Evolutionary conservation across 2,329 filamentous ascomycete species (phyloP).

Genomic region (Hypomyces perniciosus): DNA sequence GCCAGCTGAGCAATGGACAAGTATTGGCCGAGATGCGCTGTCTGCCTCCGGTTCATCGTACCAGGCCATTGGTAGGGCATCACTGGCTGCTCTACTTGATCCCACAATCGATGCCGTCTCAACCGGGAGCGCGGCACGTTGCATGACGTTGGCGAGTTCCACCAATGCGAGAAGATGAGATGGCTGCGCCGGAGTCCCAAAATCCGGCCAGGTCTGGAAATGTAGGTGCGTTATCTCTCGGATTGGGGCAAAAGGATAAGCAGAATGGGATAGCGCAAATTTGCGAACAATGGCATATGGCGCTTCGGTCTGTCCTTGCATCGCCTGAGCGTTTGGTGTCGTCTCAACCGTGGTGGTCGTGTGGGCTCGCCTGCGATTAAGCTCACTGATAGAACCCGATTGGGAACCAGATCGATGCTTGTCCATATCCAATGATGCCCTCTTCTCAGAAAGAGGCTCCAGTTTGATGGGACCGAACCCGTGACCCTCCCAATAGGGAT

Average conservation of each 20-base stretch:
- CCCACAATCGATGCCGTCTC: conserved; percentile 35
- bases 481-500: conserved; percentile 81
- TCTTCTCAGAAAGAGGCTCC: conserved; percentile 73
- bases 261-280: conserved; percentile 72
- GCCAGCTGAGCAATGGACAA: conserved; percentile 94
- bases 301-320: conserved; percentile 43
- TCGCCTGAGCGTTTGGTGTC: conserved; percentile 18
- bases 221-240: conserved; percentile 93
- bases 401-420: conserved; percentile 40
- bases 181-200: conserved; percentile 85
- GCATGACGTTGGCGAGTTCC: conserved; percentile 78
- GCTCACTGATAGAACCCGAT: conserved; percentile 28
- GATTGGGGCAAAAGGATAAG: conserved; percentile 75
- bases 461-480: conserved; percentile 74
- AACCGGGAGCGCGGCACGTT: conserved; percentile 47
- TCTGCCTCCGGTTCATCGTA: conserved; percentile 56
- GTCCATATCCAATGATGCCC: conserved; percentile 68
- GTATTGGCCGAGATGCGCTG: conserved; percentile 57
- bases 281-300: conserved; percentile 81
- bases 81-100: conserved; percentile 22
- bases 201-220: conserved; percentile 95
- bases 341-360: conserved; percentile 43
- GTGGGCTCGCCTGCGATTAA: conserved; percentile 46
- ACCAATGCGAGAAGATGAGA: conserved; percentile 80
- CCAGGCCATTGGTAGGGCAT: conserved; percentile 36